Evolutionary conservation across 768 basidiomycete genomes (phyloP).

Genomic region (Suillus discolor): DNA sequence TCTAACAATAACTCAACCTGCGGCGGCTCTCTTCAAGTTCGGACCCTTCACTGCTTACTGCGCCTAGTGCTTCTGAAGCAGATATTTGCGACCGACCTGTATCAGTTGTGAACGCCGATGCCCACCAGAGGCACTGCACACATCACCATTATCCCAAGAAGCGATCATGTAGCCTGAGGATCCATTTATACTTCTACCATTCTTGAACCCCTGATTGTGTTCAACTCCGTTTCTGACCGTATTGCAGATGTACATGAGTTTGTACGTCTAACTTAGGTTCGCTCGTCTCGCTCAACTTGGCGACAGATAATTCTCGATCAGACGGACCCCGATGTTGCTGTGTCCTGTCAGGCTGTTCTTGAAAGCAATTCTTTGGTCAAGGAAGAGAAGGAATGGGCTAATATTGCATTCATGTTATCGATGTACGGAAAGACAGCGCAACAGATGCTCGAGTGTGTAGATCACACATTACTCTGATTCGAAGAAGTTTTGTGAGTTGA

Average conservation of each 20-base stretch:
- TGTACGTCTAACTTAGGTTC: not conserved
- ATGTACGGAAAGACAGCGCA: conserved; percentile 2
- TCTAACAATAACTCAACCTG: not conserved
- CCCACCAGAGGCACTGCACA: not conserved
- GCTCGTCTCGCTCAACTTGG: not conserved
- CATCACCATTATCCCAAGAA: not conserved
- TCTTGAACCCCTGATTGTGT: not conserved
- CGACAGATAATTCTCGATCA: conserved; percentile 8
- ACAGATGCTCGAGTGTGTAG: conserved; percentile 7
- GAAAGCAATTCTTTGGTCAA: conserved; percentile 8
- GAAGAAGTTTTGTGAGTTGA: no score
- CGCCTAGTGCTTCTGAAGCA: not conserved
- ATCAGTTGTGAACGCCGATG: not conserved
- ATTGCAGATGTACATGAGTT: not conserved
- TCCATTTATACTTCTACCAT: not conserved
- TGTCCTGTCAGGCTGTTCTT: conserved; percentile 1
- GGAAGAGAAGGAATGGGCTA: not conserved
- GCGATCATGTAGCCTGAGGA: not conserved
- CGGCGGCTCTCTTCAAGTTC: not conserved
- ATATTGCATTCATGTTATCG: conserved; percentile 1
- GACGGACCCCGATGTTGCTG: not conserved
- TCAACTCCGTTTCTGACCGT: not conserved
- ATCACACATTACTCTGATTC: conserved; percentile 6
- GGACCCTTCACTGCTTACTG: not conserved
- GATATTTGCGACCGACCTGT: not conserved